phyloP scores from a whole-genome alignment of 2,329 filamentous ascomycete species.

The Arthrobotrys musiformis region DNA sequence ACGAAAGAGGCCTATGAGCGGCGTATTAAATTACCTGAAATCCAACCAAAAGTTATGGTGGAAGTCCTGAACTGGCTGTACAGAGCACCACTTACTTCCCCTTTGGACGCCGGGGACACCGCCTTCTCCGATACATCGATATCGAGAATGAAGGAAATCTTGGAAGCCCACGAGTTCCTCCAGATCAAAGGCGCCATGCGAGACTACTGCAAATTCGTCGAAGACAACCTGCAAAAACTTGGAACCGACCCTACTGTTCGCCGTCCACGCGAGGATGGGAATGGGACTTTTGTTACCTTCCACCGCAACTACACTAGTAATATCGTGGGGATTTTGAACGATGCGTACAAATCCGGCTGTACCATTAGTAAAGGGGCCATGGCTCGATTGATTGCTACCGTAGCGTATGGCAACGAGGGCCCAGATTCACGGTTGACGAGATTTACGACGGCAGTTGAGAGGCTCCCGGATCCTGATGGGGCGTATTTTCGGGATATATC shows the following conservation, averaged over 20 bases:
- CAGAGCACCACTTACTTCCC: neutral
- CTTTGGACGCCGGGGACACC: neutral
- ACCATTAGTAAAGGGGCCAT: neutral
- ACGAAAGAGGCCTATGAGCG: neutral
- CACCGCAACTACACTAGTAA: neutral
- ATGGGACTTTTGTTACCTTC: neutral
- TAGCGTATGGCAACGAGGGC: neutral
- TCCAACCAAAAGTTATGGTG: neutral
- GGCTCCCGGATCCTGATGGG: neutral
- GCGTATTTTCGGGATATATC: neutral
- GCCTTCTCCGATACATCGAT: neutral
- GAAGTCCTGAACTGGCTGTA: constrained; percentile 20
- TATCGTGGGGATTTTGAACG: neutral
- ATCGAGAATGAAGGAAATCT: neutral
- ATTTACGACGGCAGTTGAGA: neutral
- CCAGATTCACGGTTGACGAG: neutral
- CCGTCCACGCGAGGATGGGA: neutral
- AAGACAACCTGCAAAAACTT: neutral
- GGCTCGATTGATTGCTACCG: neutral
- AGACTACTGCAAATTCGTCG: neutral
- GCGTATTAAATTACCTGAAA: constrained; percentile 9
- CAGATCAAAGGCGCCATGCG: neutral
- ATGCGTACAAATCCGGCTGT: neutral
- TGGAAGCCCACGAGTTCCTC: neutral
- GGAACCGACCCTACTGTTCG: neutral